Evolutionary conservation across 331 rosid genomes (phyloP).

Genomic region (Quercus tomentella): DNA sequence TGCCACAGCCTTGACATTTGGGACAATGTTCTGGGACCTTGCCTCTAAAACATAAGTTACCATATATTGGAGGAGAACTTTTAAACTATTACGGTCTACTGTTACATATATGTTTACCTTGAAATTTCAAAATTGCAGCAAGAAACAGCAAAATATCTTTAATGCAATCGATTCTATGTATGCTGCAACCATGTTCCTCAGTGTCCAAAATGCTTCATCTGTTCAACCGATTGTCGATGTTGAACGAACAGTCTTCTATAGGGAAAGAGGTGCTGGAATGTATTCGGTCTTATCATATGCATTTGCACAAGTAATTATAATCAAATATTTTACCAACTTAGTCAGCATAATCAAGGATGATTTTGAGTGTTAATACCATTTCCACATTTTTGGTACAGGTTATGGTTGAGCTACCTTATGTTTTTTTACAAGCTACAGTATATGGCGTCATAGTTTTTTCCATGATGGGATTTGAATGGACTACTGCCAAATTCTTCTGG

Average conservation of each 20-base stretch:
- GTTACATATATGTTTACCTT: neutral
- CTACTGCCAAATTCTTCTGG: conserved; percentile 53
- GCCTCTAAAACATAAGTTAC: conserved; percentile 48
- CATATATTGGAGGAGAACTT: neutral
- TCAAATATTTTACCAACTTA: neutral
- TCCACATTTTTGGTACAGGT: conserved; percentile 25
- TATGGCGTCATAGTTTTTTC: conserved; percentile 60
- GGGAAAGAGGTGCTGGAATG: conserved; percentile 81
- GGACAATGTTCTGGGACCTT: conserved; percentile 59
- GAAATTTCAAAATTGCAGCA: conserved; percentile 22
- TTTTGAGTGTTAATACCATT: neutral
- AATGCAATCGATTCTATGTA: conserved; percentile 64
- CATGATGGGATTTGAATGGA: conserved; percentile 86
- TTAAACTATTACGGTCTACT: neutral
- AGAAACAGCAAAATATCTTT: conserved; percentile 26
- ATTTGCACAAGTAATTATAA: conserved; percentile 41
- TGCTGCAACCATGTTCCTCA: conserved; percentile 50
- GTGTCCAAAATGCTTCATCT: conserved; percentile 43
- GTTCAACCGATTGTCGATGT: conserved; percentile 56
- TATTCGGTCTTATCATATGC: conserved; percentile 69
- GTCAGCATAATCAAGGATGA: too few species aligned
- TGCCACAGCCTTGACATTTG: conserved; percentile 39
- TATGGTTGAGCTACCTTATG: conserved; percentile 64
- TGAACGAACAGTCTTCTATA: conserved; percentile 62
- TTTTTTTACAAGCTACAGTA: conserved; percentile 48